Percentiles rank a stretch among this genome's conserved stretches.
Conservation (phyloP, 1,284 basidiomycete species). For the Irpex lacteus region DNA sequence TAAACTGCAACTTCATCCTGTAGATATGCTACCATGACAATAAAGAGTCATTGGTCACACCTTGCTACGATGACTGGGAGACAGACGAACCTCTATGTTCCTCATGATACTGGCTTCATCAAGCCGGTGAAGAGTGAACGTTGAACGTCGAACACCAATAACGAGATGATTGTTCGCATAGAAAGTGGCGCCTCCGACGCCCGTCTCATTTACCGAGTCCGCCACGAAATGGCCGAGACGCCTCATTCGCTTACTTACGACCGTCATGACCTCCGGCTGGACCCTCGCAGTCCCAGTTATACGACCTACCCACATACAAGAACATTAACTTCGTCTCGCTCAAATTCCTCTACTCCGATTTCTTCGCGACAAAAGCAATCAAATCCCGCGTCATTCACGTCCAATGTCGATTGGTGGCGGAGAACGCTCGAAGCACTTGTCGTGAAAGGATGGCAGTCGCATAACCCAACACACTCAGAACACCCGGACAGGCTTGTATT, state of each 20-base stretch:
- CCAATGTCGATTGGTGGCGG: conserved; percentile 89
- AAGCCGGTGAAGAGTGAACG: too few species aligned
- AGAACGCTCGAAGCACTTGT: conserved; percentile 64
- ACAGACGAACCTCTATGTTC: too few species aligned
- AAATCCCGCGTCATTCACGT: conserved; percentile 80
- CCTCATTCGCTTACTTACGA: not conserved
- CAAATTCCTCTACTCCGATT: conserved; percentile 85
- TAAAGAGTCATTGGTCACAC: too few species aligned
- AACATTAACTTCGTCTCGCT: conserved; percentile 62
- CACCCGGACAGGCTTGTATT: conserved; percentile 60
- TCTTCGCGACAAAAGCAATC: conserved; percentile 80
- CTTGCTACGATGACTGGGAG: too few species aligned
- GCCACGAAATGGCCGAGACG: not conserved
- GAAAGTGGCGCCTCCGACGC: too few species aligned
- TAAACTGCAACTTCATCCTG: too few species aligned
- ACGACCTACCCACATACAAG: conserved; percentile 46
- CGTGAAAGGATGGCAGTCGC: conserved; percentile 52
- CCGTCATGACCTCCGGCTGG: conserved; percentile 21
- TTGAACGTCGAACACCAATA: too few species aligned
- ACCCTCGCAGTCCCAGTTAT: conserved; percentile 19
- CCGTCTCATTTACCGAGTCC: not conserved
- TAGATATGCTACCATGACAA: too few species aligned
- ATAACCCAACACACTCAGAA: conserved; percentile 23
- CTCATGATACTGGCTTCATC: too few species aligned
- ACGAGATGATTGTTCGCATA: too few species aligned